Base-by-base conservation (phyloP, 768 basidiomycete species). In the Xerocomus brunneocitrinus region DNA sequence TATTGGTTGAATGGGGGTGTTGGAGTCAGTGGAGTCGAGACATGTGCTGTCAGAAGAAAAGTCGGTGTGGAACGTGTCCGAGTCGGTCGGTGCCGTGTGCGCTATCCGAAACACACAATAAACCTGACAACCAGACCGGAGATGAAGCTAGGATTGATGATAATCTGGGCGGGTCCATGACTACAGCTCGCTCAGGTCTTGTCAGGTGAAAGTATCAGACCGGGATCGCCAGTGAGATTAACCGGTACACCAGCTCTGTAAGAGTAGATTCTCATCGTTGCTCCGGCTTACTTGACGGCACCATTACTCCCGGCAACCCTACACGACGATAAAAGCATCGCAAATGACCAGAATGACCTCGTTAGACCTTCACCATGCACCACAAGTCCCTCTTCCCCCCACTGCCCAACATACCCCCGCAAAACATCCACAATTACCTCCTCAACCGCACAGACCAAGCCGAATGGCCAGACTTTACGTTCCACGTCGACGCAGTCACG, bases 311-410 rank as follows among this genome's bases (percentile, higher is more conserved):
- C 31, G 44, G 44, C 13, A 16, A 19, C 19, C 19, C 19, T 19
- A 19, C 19, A 19, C 14, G 24, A 24, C 28, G 39, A 50, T 38
- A 43, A 43, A 43, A 50, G 30, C 32, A n/a, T 35, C 39, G 22
- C 41, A 42, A 10, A 13, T 32, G 7, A 42, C 27, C 48, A 24
- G 19, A 34, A 22, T 14, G 27, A 49, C 12, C 1, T 16, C 34
- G 25, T 25, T 35, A 9, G 8, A 9, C 41, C 2, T 9, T 38
- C 43, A 46, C 3, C 55, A 85, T 87, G 84, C 67, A 76, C 61
- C 55, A 84, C 64, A 79, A 75, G 55, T 88, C 87, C 5, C 69
- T 71, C 32, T 86, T 73, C 57, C 81, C 83, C 5, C 73, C 79
- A 0, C 64, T 80, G 0, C 82, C 84, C 13, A 48, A 71, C 0